Percentiles rank a stretch among this genome's conserved stretches.
phyloP scores from a whole-genome alignment of 2,329 filamentous ascomycete species.

The Colletotrichum karsti region DNA sequence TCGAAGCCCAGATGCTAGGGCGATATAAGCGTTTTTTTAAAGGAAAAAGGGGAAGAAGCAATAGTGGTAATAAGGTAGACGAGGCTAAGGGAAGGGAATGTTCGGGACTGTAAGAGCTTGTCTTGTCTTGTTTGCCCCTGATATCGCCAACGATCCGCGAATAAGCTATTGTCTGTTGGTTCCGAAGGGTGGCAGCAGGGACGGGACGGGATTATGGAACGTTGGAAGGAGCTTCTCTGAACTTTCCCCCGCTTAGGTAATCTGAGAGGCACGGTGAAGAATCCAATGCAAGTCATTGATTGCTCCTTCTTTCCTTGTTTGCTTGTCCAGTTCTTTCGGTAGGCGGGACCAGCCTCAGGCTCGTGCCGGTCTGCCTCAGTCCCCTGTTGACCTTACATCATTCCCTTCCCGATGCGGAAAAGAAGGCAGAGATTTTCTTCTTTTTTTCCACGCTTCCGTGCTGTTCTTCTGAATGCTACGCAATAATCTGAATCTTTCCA shows the following conservation, averaged over 20 bases:
- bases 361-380: not conserved
- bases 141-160: not conserved
- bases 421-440: not conserved
- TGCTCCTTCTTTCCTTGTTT: not conserved
- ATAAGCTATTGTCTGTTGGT: not conserved
- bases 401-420: not conserved
- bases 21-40: not conserved
- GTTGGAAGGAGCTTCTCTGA: not conserved
- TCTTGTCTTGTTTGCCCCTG: not conserved
- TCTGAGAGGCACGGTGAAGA: no score
- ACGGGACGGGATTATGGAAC: not conserved
- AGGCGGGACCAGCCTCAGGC: not conserved
- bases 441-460: not conserved
- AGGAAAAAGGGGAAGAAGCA: no score
- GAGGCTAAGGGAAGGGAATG: no score
- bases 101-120: not conserved
- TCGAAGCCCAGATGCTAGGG: not conserved
- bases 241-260: no score
- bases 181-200: not conserved
- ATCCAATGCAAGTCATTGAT: conserved; percentile 5
- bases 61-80: no score
- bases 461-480: not conserved
- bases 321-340: conserved; percentile 1
- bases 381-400: not conserved
- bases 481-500: not conserved